These are phyloP conservation scores for Sutorius eximius DNA, from an alignment of 1,284 basidiomycete genomes.

Conservation along the genomic window DNA sequence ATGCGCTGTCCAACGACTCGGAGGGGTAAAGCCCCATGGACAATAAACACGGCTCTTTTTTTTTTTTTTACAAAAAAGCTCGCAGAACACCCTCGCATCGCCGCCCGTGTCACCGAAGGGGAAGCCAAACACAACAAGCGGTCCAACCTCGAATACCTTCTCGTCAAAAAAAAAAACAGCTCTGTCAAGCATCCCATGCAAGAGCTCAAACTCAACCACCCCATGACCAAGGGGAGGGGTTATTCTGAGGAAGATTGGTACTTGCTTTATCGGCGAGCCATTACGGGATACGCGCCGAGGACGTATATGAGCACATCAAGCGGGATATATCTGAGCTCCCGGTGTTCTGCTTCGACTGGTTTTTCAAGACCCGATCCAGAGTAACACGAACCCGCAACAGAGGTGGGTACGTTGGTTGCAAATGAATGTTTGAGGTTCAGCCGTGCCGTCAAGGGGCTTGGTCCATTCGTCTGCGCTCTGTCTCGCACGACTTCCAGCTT, in stretches of 20 bases:
- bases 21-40: no score
- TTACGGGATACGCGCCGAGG: no score
- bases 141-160: conserved; percentile 76
- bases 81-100: no score
- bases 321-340: conserved; percentile 93
- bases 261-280: no score
- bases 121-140: conserved; percentile 87
- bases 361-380: conserved; percentile 95
- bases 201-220: conserved; percentile 91
- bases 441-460: conserved; percentile 40
- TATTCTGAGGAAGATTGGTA: conserved; percentile 99
- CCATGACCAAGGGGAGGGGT: conserved; percentile 93
- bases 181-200: conserved; percentile 89
- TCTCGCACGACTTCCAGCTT: conserved; percentile 66
- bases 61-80: no score
- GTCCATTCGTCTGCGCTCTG: conserved; percentile 30
- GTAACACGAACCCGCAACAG: conserved; percentile 76
- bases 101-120: conserved; percentile 75
- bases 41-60: no score
- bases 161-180: conserved; percentile 78
- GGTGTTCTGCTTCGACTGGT: conserved; percentile 98
- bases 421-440: conserved; percentile 65
- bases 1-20: no score
- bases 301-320: no score
- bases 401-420: conserved; percentile 64